These are phyloP conservation scores for Puccinia polysora DNA, from an alignment of 1,284 basidiomycete genomes.

Conservation along the genomic window DNA sequence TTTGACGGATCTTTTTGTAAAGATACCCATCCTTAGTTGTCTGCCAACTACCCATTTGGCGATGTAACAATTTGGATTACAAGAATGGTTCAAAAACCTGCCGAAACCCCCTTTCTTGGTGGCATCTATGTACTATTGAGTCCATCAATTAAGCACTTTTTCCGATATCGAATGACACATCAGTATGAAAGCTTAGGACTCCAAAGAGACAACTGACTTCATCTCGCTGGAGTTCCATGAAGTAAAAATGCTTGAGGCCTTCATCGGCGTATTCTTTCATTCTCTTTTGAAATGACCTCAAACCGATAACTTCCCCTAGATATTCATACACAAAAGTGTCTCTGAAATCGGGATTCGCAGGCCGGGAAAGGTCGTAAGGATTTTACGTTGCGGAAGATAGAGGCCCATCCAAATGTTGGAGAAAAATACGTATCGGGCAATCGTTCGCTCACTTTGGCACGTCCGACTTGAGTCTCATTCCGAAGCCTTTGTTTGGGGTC, in stretches of 20 bases:
- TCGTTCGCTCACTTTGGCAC: constrained; percentile 64
- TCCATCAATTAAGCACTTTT: too few species aligned
- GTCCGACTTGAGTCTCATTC: constrained; percentile 70
- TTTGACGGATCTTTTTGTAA: constrained; percentile 76
- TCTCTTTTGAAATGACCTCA: constrained; percentile 78
- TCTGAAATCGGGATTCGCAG: too few species aligned
- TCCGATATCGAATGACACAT: neutral
- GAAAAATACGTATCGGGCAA: neutral
- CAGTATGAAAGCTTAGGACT: neutral
- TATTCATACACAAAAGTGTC: constrained; percentile 96
- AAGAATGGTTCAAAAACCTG: constrained; percentile 96
- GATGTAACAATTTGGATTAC: constrained; percentile 97
- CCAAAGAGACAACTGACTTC: constrained; percentile 62
- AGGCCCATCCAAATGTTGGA: constrained; percentile 26
- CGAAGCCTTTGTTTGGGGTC: constrained; percentile 94
- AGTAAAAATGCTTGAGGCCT: constrained; percentile 95
- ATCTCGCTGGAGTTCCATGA: constrained; percentile 98
- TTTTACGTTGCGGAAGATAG: constrained; percentile 1
- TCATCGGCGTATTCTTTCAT: constrained; percentile 91
- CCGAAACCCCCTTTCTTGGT: constrained; percentile 95
- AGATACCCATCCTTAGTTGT: constrained; percentile 95
- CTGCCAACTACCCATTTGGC: constrained; percentile 95
- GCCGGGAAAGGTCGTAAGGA: constrained; percentile 30
- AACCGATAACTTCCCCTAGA: constrained; percentile 90
- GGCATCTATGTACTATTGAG: constrained; percentile 85